Percentiles rank a stretch among this genome's conserved stretches.
These are phyloP conservation scores for Fusarium sp. DNA, from an alignment of 2,329 filamentous ascomycete genomes.

Conservation along the genomic window DNA sequence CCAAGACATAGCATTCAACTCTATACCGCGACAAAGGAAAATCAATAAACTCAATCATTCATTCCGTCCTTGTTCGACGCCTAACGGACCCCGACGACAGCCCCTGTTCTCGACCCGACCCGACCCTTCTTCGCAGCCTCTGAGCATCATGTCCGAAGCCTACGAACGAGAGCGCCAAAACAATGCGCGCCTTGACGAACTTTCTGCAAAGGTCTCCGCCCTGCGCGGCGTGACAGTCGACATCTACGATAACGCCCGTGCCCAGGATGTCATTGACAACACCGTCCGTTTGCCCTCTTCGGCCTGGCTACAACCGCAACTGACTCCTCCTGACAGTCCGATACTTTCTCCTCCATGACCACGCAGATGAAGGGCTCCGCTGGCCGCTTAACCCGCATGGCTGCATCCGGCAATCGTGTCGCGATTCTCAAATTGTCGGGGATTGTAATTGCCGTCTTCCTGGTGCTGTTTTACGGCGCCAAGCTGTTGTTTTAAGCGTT, in stretches of 20 bases:
- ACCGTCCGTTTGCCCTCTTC: slow-evolving; percentile 66
- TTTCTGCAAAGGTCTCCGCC: slow-evolving; percentile 89
- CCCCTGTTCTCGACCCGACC: slow-evolving; percentile 12
- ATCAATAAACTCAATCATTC: background rate
- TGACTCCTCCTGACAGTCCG: slow-evolving; percentile 63
- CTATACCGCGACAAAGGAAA: background rate
- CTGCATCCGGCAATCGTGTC: slow-evolving; percentile 86
- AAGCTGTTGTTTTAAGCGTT: slow-evolving; percentile 66
- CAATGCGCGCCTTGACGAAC: slow-evolving; percentile 90
- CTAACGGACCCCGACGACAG: background rate
- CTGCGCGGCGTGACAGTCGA: slow-evolving; percentile 94
- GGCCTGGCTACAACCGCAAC: background rate
- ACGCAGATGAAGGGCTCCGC: slow-evolving; percentile 86
- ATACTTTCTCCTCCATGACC: slow-evolving; percentile 90
- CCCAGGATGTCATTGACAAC: slow-evolving; percentile 87
- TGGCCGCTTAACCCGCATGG: slow-evolving; percentile 85
- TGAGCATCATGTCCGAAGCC: slow-evolving; percentile 70
- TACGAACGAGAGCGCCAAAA: slow-evolving; percentile 90
- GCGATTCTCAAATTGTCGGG: slow-evolving; percentile 89
- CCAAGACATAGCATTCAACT: background rate
- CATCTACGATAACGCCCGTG: slow-evolving; percentile 95
- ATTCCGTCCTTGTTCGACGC: background rate
- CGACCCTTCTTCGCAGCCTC: background rate
- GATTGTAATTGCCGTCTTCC: slow-evolving; percentile 76
- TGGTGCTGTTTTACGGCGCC: slow-evolving; percentile 79